phyloP scores from a whole-genome alignment of 306 rosid species.

The Vicia faba region DNA sequence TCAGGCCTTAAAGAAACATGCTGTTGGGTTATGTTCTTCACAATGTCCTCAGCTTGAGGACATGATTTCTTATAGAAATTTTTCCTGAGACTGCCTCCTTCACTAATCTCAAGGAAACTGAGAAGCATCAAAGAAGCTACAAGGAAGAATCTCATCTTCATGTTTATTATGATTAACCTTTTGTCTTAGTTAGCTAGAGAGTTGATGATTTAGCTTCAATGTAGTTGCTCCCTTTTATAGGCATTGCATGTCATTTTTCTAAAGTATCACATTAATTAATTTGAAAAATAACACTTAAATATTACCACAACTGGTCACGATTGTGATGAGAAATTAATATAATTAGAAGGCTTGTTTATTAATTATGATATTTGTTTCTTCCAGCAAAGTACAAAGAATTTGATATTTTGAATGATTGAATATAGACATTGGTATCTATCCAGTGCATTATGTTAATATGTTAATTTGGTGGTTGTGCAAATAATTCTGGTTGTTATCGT shows the following conservation, averaged over 20 bases:
- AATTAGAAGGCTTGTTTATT: not conserved
- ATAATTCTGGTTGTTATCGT: constrained; percentile 11
- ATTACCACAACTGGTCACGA: not conserved
- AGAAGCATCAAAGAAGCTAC: constrained; percentile 36
- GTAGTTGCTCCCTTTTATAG: constrained; percentile 32
- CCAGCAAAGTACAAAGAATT: not conserved
- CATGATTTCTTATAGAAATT: constrained; percentile 46
- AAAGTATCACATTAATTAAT: not conserved
- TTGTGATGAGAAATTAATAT: not conserved
- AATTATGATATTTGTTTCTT: not conserved
- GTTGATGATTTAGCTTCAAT: constrained; percentile 21
- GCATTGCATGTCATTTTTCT: constrained; percentile 1
- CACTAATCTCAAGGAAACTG: constrained; percentile 37
- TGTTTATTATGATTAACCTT: not conserved
- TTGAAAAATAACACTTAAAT: not conserved
- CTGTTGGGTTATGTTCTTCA: constrained; percentile 33
- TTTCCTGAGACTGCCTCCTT: constrained; percentile 49
- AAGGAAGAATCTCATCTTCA: constrained; percentile 32
- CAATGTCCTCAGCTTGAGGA: constrained; percentile 51
- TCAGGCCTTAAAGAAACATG: constrained; percentile 44
- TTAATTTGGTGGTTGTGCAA: constrained; percentile 5
- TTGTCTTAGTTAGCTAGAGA: constrained; percentile 10
- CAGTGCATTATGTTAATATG: not conserved
- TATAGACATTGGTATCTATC: not conserved
- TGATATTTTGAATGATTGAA: not conserved